phyloP scores from a whole-genome alignment of 371 early-diverging fungal species.

The Lichtheimia ramosa region DNA sequence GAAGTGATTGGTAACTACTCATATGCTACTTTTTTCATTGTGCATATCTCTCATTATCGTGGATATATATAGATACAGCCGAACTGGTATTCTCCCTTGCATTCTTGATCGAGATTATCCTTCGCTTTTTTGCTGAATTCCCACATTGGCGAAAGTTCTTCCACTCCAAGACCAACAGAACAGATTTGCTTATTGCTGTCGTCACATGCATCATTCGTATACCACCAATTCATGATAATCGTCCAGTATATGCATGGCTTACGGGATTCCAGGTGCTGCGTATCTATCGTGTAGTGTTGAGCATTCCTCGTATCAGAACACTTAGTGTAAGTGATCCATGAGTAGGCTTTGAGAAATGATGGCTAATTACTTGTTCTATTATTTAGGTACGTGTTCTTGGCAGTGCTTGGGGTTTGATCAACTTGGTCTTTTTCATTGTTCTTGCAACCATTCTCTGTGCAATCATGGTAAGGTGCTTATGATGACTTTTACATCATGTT shows the following conservation, averaged over 20 bases:
- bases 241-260: slow-evolving; percentile 53
- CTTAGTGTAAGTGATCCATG: slow-evolving; percentile 43
- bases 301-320: slow-evolving; percentile 52
- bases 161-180: slow-evolving; percentile 39
- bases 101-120: slow-evolving; percentile 55
- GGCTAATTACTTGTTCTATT: background rate
- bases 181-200: slow-evolving; percentile 55
- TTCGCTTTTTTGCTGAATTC: slow-evolving; percentile 44
- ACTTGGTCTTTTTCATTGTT: slow-evolving; percentile 64
- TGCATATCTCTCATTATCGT: too few relatives aligned
- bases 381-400: slow-evolving; percentile 57
- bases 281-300: slow-evolving; percentile 59
- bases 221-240: slow-evolving; percentile 42
- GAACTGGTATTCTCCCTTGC: slow-evolving; percentile 57
- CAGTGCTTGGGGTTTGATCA: slow-evolving; percentile 60
- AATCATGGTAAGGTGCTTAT: slow-evolving; percentile 46
- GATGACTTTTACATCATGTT: too few relatives aligned
- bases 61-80: slow-evolving; percentile 23
- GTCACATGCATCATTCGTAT: slow-evolving; percentile 56
- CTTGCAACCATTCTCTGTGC: slow-evolving; percentile 54
- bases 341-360: background rate
- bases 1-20: slow-evolving; percentile 26
- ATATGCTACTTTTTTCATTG: too few relatives aligned
- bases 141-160: slow-evolving; percentile 48
- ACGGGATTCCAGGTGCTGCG: slow-evolving; percentile 65